A percentile compares a stretch with the other conserved stretches of the same genome.
Evolutionary conservation across 2,329 filamentous ascomycete species (phyloP).

Genomic region (Alternaria triticina): DNA sequence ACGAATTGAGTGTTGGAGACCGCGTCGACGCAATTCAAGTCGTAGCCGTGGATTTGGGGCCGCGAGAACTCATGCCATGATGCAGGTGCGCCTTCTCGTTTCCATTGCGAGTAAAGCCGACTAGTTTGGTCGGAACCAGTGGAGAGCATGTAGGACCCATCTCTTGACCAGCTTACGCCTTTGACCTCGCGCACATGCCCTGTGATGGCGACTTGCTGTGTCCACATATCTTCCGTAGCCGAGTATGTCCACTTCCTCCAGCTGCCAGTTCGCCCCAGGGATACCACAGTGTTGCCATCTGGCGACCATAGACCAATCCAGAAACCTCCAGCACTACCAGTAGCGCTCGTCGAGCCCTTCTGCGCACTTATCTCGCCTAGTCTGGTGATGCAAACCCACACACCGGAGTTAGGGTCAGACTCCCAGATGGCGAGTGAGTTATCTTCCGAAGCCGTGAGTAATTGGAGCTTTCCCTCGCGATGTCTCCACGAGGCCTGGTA

Average conservation of each 20-base stretch:
- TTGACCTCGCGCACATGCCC: conserved; percentile 85
- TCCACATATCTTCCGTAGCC: conserved; percentile 69
- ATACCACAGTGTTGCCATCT: conserved; percentile 74
- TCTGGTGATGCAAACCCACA: conserved; percentile 86
- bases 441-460: conserved; percentile 91
- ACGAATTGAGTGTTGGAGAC: conserved; percentile 79
- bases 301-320: conserved; percentile 96
- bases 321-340: conserved; percentile 93
- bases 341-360: conserved; percentile 95
- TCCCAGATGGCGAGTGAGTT: conserved; percentile 96
- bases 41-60: conserved; percentile 97
- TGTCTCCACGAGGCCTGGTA: conserved; percentile 82
- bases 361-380: conserved; percentile 93
- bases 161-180: conserved; percentile 81
- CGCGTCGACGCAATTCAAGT: conserved; percentile 90
- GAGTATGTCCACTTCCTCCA: conserved; percentile 86
- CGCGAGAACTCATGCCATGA: conserved; percentile 97
- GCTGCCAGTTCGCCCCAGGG: conserved; percentile 87
- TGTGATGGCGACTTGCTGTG: conserved; percentile 75
- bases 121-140: conserved; percentile 94
- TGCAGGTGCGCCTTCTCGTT: conserved; percentile 43
- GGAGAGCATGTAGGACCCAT: conserved; percentile 83
- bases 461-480: conserved; percentile 64
- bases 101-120: conserved; percentile 83
- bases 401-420: conserved; percentile 79